These are phyloP conservation scores for Irineochytrium annulatum DNA, from an alignment of 192 early-diverging fungal species.

Conservation along the genomic window DNA sequence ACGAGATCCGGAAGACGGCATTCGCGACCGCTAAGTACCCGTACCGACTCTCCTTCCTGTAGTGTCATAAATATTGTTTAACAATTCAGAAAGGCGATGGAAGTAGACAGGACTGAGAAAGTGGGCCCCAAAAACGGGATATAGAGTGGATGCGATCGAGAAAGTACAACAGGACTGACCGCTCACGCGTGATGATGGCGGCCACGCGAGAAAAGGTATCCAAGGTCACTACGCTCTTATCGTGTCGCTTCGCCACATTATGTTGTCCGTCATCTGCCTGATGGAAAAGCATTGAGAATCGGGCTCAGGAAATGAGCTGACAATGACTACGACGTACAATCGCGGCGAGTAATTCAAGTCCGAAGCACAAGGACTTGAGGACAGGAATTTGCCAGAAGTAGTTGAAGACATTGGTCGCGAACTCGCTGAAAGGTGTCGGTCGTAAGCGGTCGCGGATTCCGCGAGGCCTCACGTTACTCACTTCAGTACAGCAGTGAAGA, in stretches of 20 bases:
- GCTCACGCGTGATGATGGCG: background rate
- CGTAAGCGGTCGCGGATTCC: no score
- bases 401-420: background rate
- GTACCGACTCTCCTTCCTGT: background rate
- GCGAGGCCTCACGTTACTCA: no score
- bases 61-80: background rate
- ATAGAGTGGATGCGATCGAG: no score
- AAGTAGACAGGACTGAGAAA: no score
- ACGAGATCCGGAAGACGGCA: background rate
- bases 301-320: no score
- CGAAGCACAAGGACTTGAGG: background rate
- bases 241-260: background rate
- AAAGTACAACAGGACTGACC: no score
- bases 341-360: background rate
- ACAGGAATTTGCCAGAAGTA: background rate
- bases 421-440: no score
- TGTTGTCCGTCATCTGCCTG: background rate
- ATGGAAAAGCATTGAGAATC: background rate
- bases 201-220: background rate
- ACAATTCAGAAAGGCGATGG: background rate
- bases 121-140: no score
- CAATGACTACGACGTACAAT: background rate
- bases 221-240: background rate
- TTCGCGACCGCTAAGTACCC: slow-evolving; percentile 3
- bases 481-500: background rate